Evolutionary conservation across 1,284 basidiomycete genomes (phyloP).

Genomic region (Melanopsichium pennsylvanicum): DNA sequence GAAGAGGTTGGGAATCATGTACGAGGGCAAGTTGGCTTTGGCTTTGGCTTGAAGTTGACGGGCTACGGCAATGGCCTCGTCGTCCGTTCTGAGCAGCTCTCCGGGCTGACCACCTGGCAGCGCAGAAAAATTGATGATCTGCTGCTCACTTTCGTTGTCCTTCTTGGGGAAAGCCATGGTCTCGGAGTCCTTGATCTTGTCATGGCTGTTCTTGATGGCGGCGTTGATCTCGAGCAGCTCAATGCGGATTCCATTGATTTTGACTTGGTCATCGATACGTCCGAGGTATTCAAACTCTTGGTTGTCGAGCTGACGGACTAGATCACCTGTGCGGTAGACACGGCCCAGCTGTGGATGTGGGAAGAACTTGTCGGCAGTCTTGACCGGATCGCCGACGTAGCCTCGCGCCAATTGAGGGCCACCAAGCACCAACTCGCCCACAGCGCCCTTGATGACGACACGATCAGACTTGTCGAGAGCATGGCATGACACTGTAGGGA

Average conservation of each 20-base stretch:
- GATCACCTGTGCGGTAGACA: conserved; percentile 64
- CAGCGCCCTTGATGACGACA: conserved; percentile 64
- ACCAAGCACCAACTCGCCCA: conserved; percentile 65
- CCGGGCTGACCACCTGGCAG: conserved; percentile 29
- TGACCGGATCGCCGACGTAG: conserved; percentile 60
- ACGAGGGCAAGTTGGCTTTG: conserved; percentile 53
- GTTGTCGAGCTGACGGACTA: conserved; percentile 62
- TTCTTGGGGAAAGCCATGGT: conserved; percentile 59
- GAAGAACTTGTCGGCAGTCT: conserved; percentile 63
- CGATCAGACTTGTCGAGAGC: conserved; percentile 55
- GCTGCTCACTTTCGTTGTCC: conserved; percentile 42
- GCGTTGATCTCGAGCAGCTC: conserved; percentile 67
- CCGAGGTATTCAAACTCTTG: conserved; percentile 66
- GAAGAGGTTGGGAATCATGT: conserved; percentile 65
- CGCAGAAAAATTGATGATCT: conserved; percentile 65
- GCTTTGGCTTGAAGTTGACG: conserved; percentile 46
- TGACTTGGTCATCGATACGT: conserved; percentile 67
- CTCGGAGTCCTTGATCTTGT: conserved; percentile 58
- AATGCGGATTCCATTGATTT: conserved; percentile 67
- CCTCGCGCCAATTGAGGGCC: conserved; percentile 61
- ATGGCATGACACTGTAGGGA: conserved; percentile 63
- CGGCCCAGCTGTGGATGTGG: conserved; percentile 56
- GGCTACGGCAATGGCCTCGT: conserved; percentile 48
- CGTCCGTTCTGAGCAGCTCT: conserved; percentile 47
- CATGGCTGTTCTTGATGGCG: conserved; percentile 58